These are phyloP conservation scores for Theileria orientalis DNA, from an alignment of 169 alveolate genomes.

Conservation along the genomic window DNA sequence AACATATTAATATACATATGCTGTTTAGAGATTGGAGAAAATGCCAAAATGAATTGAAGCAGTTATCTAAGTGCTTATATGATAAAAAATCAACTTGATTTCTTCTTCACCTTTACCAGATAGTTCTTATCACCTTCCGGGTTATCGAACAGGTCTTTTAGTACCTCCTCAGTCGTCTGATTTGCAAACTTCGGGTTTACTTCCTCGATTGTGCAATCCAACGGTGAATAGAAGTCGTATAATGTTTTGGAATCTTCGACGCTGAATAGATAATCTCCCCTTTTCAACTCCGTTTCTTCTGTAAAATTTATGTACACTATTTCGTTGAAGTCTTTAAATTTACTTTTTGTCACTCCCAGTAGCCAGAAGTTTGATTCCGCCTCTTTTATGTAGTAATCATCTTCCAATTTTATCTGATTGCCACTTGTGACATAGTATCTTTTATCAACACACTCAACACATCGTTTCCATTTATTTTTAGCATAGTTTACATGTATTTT, in stretches of 20 bases:
- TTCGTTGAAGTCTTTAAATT: conserved; percentile 33
- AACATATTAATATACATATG: background rate
- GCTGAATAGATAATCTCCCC: conserved; percentile 41
- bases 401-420: conserved; percentile 6
- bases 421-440: too few relatives aligned
- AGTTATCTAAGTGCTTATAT: conserved; percentile 30
- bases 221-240: conserved; percentile 62
- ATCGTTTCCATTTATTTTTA: background rate
- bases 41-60: conserved; percentile 66
- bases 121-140: conserved; percentile 52
- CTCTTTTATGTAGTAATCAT: conserved; percentile 8
- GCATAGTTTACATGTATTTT: background rate
- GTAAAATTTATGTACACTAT: conserved; percentile 49
- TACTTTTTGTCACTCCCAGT: conserved; percentile 39
- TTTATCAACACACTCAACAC: background rate
- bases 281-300: conserved; percentile 12
- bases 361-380: conserved; percentile 3
- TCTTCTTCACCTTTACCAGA: conserved; percentile 23
- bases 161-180: conserved; percentile 32
- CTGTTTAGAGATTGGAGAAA: conserved; percentile 62
- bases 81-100: background rate
- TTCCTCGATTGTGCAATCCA: conserved; percentile 20
- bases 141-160: conserved; percentile 32
- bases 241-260: conserved; percentile 54
- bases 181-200: conserved; percentile 50